Conservation (phyloP, 345 rosid genomes). For the Lepidium aucheri region DNA sequence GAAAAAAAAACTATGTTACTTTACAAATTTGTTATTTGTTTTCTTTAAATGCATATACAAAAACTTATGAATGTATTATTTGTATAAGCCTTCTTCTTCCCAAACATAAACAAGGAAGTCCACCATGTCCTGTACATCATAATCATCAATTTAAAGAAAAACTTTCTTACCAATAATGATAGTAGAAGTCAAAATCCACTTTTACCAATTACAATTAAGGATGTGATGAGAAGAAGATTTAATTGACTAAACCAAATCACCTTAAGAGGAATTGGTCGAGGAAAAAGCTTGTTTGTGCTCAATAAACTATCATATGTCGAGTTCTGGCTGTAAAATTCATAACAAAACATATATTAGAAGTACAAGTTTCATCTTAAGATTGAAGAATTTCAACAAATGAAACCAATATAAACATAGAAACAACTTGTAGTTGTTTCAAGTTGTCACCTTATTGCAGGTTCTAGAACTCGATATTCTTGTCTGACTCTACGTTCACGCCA, state of each 20-base stretch:
- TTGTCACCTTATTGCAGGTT: conserved; percentile 17
- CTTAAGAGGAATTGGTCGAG: conserved; percentile 21
- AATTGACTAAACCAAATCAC: conserved; percentile 2
- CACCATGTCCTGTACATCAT: conserved; percentile 20
- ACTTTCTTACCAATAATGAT: neutral
- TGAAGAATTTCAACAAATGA: too few species aligned
- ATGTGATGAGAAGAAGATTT: neutral
- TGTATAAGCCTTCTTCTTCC: conserved; percentile 22
- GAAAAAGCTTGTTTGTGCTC: conserved; percentile 21
- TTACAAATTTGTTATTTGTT: too few species aligned
- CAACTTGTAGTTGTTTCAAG: neutral
- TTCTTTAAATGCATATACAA: too few species aligned
- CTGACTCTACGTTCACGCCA: conserved; percentile 12
- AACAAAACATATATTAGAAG: too few species aligned
- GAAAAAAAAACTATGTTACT: too few species aligned
- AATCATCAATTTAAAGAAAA: neutral
- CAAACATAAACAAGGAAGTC: conserved; percentile 21
- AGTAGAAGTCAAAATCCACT: neutral
- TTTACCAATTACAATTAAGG: neutral
- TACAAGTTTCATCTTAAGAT: too few species aligned
- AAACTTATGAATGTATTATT: neutral
- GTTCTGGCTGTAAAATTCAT: conserved; percentile 4
- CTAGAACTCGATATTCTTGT: neutral
- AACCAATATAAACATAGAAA: neutral
- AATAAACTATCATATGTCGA: conserved; percentile 16